phyloP scores from a whole-genome alignment of 148 eudicot species.

The Gaultheria prostrata region DNA sequence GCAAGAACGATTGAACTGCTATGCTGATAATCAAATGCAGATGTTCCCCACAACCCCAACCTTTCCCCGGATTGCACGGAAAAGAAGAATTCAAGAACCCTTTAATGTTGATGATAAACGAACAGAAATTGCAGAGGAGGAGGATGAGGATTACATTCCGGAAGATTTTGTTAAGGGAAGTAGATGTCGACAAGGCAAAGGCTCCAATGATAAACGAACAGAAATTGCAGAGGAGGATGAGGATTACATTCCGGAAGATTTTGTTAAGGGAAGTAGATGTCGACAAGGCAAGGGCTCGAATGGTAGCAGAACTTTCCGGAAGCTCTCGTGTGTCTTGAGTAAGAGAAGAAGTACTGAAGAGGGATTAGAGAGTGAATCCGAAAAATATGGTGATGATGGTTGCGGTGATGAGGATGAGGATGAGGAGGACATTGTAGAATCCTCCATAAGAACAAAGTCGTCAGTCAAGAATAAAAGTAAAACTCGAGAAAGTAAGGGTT shows the following conservation, averaged over 20 bases:
- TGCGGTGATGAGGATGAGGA: constrained; percentile 12
- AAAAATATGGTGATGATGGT: constrained; percentile 16
- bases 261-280: constrained; percentile 7
- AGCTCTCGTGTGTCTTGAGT: constrained; percentile 3
- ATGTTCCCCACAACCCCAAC: not conserved
- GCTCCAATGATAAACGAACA: not conserved
- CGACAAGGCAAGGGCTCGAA: constrained; percentile 4
- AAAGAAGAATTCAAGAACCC: constrained; percentile 3
- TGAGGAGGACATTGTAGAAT: constrained; percentile 12
- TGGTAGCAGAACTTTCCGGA: constrained; percentile 13
- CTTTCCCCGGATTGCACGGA: constrained; percentile 8
- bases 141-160: constrained; percentile 1
- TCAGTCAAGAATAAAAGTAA: constrained; percentile 11
- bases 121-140: not conserved
- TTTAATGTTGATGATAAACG: not conserved
- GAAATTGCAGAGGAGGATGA: no score
- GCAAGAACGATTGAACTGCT: constrained; percentile 16
- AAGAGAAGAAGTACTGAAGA: not conserved
- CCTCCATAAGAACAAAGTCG: not conserved
- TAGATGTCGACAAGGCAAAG: constrained; percentile 2
- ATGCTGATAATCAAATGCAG: not conserved
- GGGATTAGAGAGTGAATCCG: constrained; percentile 9
- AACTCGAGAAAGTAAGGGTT: constrained; percentile 8
- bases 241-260: constrained; percentile 4
- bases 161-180: constrained; percentile 14